Percentiles rank a stretch among this genome's conserved stretches.
Conservation (phyloP, 495 filamentous ascomycete genomes). For the Antarctomyces pellizariae region DNA sequence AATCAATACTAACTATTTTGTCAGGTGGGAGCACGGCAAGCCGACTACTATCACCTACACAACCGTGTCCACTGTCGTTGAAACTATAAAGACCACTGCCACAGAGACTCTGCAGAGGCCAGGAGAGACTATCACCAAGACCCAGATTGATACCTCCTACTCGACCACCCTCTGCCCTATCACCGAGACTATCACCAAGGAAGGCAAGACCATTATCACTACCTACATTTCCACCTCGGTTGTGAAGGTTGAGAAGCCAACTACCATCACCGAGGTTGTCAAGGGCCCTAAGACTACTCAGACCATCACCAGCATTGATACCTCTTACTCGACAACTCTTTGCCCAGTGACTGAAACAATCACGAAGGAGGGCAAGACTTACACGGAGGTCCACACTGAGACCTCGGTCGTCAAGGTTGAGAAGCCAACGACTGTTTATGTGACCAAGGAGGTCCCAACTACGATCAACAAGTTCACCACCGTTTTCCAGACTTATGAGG, state of each 20-base stretch:
- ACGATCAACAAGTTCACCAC: conserved; percentile 1
- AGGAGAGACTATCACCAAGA: conserved; percentile 5
- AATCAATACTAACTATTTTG: too few species aligned
- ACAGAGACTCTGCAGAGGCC: conserved; percentile 6
- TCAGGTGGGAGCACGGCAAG: neutral
- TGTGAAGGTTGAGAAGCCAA: conserved; percentile 4
- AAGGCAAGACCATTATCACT: neutral
- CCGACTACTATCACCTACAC: conserved; percentile 1
- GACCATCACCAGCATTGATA: conserved; percentile 2
- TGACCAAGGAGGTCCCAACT: conserved; percentile 6
- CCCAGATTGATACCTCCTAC: conserved; percentile 6
- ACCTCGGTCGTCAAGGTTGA: conserved; percentile 1
- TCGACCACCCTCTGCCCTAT: conserved; percentile 10
- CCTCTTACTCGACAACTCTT: conserved; percentile 3
- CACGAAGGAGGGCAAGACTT: conserved; percentile 3
- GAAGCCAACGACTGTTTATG: too few species aligned
- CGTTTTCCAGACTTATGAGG: conserved; percentile 5
- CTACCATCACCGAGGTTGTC: conserved; percentile 5
- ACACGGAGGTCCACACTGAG: conserved; percentile 1
- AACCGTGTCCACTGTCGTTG: conserved; percentile 6
- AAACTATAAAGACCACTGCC: conserved; percentile 6
- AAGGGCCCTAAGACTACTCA: too few species aligned
- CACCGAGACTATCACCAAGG: conserved; percentile 3
- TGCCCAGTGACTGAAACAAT: conserved; percentile 5
- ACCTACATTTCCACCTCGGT: conserved; percentile 8